Evolutionary conservation across 2,329 filamentous ascomycete species (phyloP).

Genomic region (Dactylellina parvicollis): DNA sequence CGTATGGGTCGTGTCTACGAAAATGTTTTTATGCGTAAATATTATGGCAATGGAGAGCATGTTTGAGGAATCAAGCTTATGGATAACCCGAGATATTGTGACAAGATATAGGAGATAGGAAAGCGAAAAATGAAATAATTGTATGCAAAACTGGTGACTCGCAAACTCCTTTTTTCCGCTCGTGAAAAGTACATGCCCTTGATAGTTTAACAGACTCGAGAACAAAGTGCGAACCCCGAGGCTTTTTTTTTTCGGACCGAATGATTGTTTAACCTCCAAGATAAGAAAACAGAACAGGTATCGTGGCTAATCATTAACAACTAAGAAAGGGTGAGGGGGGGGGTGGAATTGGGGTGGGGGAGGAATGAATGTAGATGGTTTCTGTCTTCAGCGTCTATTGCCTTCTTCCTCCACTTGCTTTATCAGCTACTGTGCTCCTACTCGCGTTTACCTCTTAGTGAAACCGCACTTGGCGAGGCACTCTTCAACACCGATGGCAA

Average conservation of each 20-base stretch:
- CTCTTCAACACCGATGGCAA: constrained; percentile 67
- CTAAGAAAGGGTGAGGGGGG: constrained; percentile 16
- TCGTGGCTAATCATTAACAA: constrained; percentile 48
- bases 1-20: too few relatives aligned
- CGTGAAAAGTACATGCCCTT: constrained; percentile 48
- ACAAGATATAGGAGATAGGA: constrained; percentile 26
- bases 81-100: constrained; percentile 31
- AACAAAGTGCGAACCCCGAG: constrained; percentile 22
- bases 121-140: constrained; percentile 30
- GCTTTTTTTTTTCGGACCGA: constrained; percentile 19
- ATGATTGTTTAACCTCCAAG: constrained; percentile 44
- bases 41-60: not conserved
- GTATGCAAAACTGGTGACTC: constrained; percentile 50
- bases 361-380: constrained; percentile 34
- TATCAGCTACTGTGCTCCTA: not conserved
- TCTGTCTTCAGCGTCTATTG: constrained; percentile 24
- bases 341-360: too few relatives aligned
- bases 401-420: constrained; percentile 4
- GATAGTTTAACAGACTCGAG: constrained; percentile 33
- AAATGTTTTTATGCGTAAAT: too few relatives aligned
- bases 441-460: constrained; percentile 58
- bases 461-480: constrained; percentile 67
- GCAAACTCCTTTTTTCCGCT: constrained; percentile 54
- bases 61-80: constrained; percentile 3
- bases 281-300: constrained; percentile 45